phyloP scores from a whole-genome alignment of 768 basidiomycete species.

The Serendipita vermifera region DNA sequence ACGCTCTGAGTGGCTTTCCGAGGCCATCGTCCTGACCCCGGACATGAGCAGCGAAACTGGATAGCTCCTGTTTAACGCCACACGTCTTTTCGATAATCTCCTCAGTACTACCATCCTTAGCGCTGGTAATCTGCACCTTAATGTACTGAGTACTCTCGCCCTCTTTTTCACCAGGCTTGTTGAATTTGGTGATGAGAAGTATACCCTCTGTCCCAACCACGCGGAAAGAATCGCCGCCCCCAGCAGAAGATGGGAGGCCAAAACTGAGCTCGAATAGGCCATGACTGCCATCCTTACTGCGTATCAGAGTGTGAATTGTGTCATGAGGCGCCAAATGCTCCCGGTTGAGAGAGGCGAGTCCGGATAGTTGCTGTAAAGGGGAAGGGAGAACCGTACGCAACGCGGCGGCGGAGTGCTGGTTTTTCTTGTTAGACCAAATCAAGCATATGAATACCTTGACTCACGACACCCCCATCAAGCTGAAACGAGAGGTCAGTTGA shows the following conservation, averaged over 20 bases:
- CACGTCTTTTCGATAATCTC: conserved; percentile 35
- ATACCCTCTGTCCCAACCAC: conserved; percentile 55
- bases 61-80: conserved; percentile 46
- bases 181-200: conserved; percentile 30
- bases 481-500: conserved; percentile 22
- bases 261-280: conserved; percentile 54
- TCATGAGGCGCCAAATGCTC: conserved; percentile 66
- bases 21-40: conserved; percentile 36
- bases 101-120: conserved; percentile 22
- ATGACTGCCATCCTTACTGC: conserved; percentile 36
- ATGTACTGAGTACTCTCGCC: conserved; percentile 17
- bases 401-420: conserved; percentile 52
- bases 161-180: conserved; percentile 27
- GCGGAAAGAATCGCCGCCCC: conserved; percentile 26
- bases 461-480: conserved; percentile 68
- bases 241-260: conserved; percentile 22
- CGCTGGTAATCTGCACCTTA: conserved; percentile 30
- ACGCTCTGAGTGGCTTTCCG: conserved; percentile 48
- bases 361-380: conserved; percentile 43
- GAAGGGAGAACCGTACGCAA: conserved; percentile 47
- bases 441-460: conserved; percentile 19
- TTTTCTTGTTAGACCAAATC: background rate
- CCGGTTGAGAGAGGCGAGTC: conserved; percentile 54
- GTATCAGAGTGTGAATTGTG: conserved; percentile 50
- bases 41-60: conserved; percentile 46